Base-by-base conservation (phyloP, 345 rosid species). In the Sonneratia caseolaris region DNA sequence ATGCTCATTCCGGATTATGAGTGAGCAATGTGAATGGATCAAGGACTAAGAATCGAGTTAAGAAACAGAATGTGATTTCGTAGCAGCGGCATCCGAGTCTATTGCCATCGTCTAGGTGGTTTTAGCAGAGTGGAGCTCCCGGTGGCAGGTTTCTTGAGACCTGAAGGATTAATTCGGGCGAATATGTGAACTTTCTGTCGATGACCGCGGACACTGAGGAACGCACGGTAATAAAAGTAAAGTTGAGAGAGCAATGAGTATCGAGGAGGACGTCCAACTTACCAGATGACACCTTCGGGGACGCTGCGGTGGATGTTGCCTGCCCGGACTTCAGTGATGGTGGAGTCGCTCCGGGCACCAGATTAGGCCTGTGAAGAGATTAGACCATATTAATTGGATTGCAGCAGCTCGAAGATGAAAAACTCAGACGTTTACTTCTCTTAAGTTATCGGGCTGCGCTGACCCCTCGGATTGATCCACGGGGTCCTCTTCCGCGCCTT, bases 71-170 rank as follows among this genome's bases (percentile, higher is more conserved):
- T 47, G 51, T 47, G 51, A 9, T 47, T 9, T 2, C 15, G 13
- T 2, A n/a, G 61, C 7, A 45, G 24, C 27, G 16, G 10, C 10
- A 35, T 35, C 40, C 61, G 35, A 48, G 64, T 73, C 83, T 82
- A 86, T 71, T 77, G 79, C 86, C 85, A 86, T 71, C 84, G 73
- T 72, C 73, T 81, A 18, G 84, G 75, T 64, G 89, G 76, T 79
- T 83, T 89, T 64, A 69, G 43, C 11, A 75, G 18, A 71, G 78
- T 71, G 21, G 86, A 71, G 75, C 56, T 13, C 35, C 68, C 69
- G 32, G 73, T 65, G 48, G 71, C 47, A 21, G 87, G 70, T 76
- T 71, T 84, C 81, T 75, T 84, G 47, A 70, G 47, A 73, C 82
- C 92, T 92, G 83, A 53, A 22, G 38, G 37, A 62, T 62, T 45